Evolutionary conservation across 2,329 filamentous ascomycete genomes (phyloP).

Genomic region (Fulvia fulva): DNA sequence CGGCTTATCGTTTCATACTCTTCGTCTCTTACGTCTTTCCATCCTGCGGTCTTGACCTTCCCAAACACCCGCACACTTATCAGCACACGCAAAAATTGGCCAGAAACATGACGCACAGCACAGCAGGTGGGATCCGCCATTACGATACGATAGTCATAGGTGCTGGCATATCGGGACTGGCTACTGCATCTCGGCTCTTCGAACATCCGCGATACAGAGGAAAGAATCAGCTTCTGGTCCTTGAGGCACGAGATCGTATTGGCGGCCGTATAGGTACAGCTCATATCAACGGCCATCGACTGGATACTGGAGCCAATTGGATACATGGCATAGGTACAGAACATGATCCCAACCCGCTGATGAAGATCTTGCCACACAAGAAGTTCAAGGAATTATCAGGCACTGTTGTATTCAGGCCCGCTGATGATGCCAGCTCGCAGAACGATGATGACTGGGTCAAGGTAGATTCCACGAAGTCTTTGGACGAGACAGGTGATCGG

Average conservation of each 20-base stretch:
- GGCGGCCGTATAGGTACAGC: constrained; percentile 25
- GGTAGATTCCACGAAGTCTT: not conserved
- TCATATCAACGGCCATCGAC: constrained; percentile 18
- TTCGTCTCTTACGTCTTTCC: too few species aligned
- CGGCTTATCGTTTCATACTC: too few species aligned
- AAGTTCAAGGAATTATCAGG: constrained; percentile 14
- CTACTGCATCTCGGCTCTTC: constrained; percentile 21
- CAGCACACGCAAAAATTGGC: not conserved
- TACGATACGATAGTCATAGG: constrained; percentile 20
- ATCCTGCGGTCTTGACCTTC: too few species aligned
- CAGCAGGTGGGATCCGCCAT: not conserved
- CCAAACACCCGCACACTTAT: too few species aligned
- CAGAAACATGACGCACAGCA: not conserved
- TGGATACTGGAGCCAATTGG: constrained; percentile 28
- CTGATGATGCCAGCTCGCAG: not conserved
- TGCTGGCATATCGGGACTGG: constrained; percentile 25
- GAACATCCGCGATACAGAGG: constrained; percentile 10
- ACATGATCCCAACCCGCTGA: constrained; percentile 23
- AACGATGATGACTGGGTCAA: constrained; percentile 13
- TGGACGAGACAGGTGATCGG: constrained; percentile 3
- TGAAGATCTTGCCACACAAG: constrained; percentile 23
- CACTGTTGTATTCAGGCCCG: constrained; percentile 15
- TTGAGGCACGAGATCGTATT: constrained; percentile 24
- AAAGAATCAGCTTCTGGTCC: constrained; percentile 17
- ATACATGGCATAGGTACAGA: constrained; percentile 26